Conservation (phyloP, 2,329 filamentous ascomycete species). For the Phialocephala subalpina region DNA sequence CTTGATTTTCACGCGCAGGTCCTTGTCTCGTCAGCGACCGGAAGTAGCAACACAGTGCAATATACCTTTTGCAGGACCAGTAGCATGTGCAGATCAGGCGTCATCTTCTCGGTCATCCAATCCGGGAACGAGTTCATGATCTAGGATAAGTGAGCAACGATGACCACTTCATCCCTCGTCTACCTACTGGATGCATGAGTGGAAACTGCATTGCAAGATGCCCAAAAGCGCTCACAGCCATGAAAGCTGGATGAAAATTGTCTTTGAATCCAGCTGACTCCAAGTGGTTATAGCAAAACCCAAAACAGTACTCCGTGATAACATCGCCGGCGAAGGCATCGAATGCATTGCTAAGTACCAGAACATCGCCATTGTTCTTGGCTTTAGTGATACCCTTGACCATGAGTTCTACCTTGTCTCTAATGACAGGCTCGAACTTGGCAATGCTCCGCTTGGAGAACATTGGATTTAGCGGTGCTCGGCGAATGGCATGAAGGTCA, state of each 20-base stretch:
- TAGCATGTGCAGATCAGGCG: neutral
- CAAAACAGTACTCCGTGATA: neutral
- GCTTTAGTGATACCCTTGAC: neutral
- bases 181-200: too few species aligned
- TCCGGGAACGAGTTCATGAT: neutral
- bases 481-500: slow-evolving; percentile 27
- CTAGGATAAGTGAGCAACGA: neutral
- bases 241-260: neutral
- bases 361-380: neutral
- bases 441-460: slow-evolving; percentile 26
- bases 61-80: neutral
- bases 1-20: neutral
- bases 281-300: neutral
- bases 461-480: slow-evolving; percentile 26
- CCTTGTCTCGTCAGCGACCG: too few species aligned
- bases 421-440: slow-evolving; percentile 24
- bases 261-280: neutral
- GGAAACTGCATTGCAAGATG: neutral
- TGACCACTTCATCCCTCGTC: neutral
- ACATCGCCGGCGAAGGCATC: neutral
- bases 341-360: neutral
- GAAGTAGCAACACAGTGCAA: too few species aligned
- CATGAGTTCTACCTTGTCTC: slow-evolving; percentile 24
- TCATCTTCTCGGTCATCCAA: neutral
- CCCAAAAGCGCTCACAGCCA: neutral